Percentiles rank a stretch among this genome's conserved stretches.
These are phyloP conservation scores for Drechmeria coniospora DNA, from an alignment of 2,329 filamentous ascomycete species.

Conservation along the genomic window DNA sequence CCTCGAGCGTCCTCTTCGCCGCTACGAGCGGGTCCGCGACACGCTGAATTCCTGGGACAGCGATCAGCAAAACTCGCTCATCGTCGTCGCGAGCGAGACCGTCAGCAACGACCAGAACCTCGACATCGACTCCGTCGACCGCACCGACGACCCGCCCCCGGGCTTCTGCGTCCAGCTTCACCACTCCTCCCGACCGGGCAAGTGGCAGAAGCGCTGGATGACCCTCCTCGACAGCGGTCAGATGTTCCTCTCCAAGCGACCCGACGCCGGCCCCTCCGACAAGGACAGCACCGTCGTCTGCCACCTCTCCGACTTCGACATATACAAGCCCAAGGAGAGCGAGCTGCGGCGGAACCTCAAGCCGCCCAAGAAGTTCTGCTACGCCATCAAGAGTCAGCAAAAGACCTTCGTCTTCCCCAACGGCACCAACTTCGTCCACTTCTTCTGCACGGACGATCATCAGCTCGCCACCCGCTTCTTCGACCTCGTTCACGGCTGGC, in stretches of 20 bases:
- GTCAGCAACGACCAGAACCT: constrained; percentile 44
- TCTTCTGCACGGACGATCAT: constrained; percentile 69
- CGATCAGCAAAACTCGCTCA: constrained; percentile 60
- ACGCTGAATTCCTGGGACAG: constrained; percentile 87
- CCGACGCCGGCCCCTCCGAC: constrained; percentile 37
- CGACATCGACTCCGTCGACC: constrained; percentile 47
- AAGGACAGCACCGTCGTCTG: constrained; percentile 60
- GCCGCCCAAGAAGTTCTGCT: constrained; percentile 73
- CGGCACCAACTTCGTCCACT: constrained; percentile 79
- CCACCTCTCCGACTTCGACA: constrained; percentile 83
- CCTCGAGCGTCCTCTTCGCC: constrained; percentile 66
- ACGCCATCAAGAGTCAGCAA: constrained; percentile 83
- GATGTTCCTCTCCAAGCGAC: constrained; percentile 53
- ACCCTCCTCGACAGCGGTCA: constrained; percentile 64
- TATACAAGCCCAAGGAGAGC: constrained; percentile 61
- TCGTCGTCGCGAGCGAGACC: constrained; percentile 46
- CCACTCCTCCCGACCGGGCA: constrained; percentile 66
- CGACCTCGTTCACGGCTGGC: constrained; percentile 60
- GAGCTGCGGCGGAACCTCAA: constrained; percentile 57
- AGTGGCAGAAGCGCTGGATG: constrained; percentile 78
- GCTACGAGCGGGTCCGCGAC: constrained; percentile 75
- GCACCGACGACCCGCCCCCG: constrained; percentile 39
- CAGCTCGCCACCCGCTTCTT: constrained; percentile 54
- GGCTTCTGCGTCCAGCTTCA: constrained; percentile 59
- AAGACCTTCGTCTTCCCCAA: constrained; percentile 72